Conservation (phyloP, 73 alveolate genomes). For the Durusdinium trenchii region DNA sequence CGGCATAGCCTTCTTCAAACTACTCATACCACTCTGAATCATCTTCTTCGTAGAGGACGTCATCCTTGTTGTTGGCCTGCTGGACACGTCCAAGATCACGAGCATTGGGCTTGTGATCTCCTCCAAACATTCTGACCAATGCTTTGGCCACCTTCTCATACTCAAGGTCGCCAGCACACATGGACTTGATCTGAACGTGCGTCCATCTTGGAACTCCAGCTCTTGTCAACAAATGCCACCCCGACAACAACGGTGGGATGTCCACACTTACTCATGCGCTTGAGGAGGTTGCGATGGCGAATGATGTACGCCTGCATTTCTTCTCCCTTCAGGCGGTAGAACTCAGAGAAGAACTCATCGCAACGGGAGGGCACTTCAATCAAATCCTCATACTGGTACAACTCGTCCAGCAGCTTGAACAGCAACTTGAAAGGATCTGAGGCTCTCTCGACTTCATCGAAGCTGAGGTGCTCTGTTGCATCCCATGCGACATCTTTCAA, state of each 20-base stretch:
- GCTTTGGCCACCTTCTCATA: too few species aligned
- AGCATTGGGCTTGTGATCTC: background rate
- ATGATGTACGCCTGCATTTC: too few species aligned
- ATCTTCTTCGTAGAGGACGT: too few species aligned
- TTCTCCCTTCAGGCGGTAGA: too few species aligned
- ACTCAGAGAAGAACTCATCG: too few species aligned
- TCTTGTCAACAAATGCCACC: background rate
- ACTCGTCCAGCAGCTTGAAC: background rate
- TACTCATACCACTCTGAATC: too few species aligned
- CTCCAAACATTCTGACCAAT: too few species aligned
- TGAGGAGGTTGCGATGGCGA: too few species aligned
- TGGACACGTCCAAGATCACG: too few species aligned
- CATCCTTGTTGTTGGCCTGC: too few species aligned
- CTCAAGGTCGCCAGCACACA: background rate
- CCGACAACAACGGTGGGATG: background rate
- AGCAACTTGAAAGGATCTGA: slow-evolving; percentile 1
- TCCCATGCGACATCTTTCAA: background rate
- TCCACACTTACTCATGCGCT: background rate
- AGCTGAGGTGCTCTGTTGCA: background rate
- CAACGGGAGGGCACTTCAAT: background rate
- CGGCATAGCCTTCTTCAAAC: background rate
- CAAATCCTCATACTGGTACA: slow-evolving; percentile 2
- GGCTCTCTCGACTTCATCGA: background rate
- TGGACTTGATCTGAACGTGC: background rate
- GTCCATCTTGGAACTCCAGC: slow-evolving; percentile 12